Evolutionary conservation across 2,329 filamentous ascomycete species (phyloP), one percentile per base, ranked within the genome.

Genomic region (Aspergillus oerlinghausenensis): DNA sequence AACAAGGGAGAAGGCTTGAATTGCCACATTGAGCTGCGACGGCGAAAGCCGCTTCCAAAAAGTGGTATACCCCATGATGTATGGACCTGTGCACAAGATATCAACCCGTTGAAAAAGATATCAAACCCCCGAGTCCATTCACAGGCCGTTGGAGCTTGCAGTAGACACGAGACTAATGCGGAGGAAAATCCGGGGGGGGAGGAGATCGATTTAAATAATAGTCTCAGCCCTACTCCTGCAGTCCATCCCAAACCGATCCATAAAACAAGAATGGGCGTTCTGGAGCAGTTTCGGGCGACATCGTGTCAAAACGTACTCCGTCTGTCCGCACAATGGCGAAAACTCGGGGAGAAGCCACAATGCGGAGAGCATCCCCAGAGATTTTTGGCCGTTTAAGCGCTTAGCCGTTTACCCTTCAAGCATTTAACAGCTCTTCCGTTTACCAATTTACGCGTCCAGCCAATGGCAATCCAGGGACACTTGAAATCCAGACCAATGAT

Each of bases 21-120:
- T 72, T 9, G 73, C 70, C 5, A 75, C 21, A 59, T 78, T 79
- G 53, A 80, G 71, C 58, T 79, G 72, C 3, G 63, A 63, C 23
- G 76, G 67, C 48, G 77, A 75, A 4, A 79, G 67, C 57, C 70
- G 67, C 63, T 73, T 77, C 78, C 77, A 80, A 1, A 73, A 49
- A 5, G 70, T 75, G 3, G 69, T 72, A 58, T 74, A 77, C 21
- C 68, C 73, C 75, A 78, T 76, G 14, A 29, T 54, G 9, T 17
- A 2, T 14, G 1, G 11, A 32, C 11, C 29, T 32, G 14, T 32
- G 10, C 11, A 32, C 14, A 14, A 32, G 4, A 38, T 17, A 38
- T 32, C 29, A 32, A 29, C 14, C 29, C 10, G 29, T 3, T 29
- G 28, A 10, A 10, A 10, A 10, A 26, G 25, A 26, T 26, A n/a